Conservation (phyloP, 140 eudicot genomes). For the Ambrosia hybrid region DNA sequence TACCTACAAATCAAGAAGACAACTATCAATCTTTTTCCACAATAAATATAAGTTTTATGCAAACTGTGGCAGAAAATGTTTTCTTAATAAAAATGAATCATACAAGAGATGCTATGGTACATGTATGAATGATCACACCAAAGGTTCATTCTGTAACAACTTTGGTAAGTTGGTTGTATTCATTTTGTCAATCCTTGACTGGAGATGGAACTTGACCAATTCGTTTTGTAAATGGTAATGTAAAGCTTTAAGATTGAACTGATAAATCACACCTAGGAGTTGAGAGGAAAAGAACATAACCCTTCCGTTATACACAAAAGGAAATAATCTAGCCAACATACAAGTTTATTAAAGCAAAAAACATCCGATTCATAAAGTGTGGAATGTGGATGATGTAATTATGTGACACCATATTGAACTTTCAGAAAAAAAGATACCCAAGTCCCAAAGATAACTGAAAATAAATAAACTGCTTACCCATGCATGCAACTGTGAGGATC, state of each 20-base stretch:
- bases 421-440: not conserved
- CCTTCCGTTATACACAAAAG: constrained; percentile 7
- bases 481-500: not conserved
- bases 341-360: constrained; percentile 9
- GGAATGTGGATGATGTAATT: constrained; percentile 4
- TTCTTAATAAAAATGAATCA: constrained; percentile 1
- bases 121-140: constrained; percentile 12
- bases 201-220: too few relatives aligned
- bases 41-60: constrained; percentile 21
- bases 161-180: too few relatives aligned
- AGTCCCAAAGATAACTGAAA: constrained; percentile 1
- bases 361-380: constrained; percentile 2
- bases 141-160: too few relatives aligned
- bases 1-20: constrained; percentile 57
- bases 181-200: too few relatives aligned
- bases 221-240: constrained; percentile 1
- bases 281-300: constrained; percentile 7
- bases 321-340: constrained; percentile 9
- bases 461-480: constrained; percentile 3
- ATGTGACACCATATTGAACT: constrained; percentile 17
- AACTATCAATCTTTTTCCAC: constrained; percentile 5
- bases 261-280: not conserved
- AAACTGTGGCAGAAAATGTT: constrained; percentile 16
- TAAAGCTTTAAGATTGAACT: not conserved
- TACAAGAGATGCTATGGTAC: not conserved